Conservation (phyloP, 352 stramenopile species). For the Pythium angustatum region DNA sequence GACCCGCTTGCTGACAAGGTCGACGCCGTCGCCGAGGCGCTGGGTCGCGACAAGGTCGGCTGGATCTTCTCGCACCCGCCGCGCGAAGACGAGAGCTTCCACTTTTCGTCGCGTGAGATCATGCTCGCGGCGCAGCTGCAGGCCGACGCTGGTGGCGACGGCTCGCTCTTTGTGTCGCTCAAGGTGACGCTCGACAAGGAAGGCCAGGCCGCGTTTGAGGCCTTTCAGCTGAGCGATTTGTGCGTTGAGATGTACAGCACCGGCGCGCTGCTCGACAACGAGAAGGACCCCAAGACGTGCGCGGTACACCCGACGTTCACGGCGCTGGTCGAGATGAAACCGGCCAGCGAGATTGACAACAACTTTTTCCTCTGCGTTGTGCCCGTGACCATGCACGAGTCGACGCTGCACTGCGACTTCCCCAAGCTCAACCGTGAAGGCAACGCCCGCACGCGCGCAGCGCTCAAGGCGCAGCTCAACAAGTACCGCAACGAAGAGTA, state of each 20-base stretch:
- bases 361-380: slow-evolving; percentile 98
- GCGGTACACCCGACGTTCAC: slow-evolving; percentile 96
- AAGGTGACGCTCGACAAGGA: slow-evolving; percentile 94
- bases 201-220: slow-evolving; percentile 94
- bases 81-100: slow-evolving; percentile 93
- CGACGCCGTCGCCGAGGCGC: slow-evolving; percentile 80
- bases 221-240: slow-evolving; percentile 96
- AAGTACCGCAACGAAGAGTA: slow-evolving; percentile 60
- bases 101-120: slow-evolving; percentile 90
- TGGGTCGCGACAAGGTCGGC: slow-evolving; percentile 93
- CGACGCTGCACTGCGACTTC: slow-evolving; percentile 92
- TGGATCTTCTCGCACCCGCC: slow-evolving; percentile 98
- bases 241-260: slow-evolving; percentile 98
- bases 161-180: slow-evolving; percentile 96
- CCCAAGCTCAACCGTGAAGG: slow-evolving; percentile 92
- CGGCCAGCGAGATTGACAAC: slow-evolving; percentile 91
- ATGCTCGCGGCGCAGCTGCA: slow-evolving; percentile 95
- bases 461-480: slow-evolving; percentile 93
- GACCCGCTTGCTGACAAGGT: slow-evolving; percentile 88
- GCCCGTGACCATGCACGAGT: slow-evolving; percentile 94
- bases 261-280: slow-evolving; percentile 89
- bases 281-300: slow-evolving; percentile 89
- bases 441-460: slow-evolving; percentile 76
- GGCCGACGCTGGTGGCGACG: slow-evolving; percentile 92
- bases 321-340: slow-evolving; percentile 96